Base-by-base conservation (phyloP, 495 filamentous ascomycete genomes). In the Podospora tetraspora region DNA sequence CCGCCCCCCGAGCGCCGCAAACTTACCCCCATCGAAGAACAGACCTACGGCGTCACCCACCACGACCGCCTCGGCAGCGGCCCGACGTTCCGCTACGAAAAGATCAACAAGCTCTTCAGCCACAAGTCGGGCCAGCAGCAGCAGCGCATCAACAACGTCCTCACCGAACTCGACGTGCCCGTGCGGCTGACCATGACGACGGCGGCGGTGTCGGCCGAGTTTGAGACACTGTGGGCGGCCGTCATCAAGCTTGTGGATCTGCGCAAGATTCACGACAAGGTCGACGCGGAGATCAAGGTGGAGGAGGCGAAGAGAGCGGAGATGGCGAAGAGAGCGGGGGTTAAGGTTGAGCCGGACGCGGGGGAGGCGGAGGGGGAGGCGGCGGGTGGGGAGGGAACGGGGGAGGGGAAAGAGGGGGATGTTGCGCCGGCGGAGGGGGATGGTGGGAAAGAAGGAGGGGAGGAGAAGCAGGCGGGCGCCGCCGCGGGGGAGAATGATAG, bases 131-230 rank as follows among this genome's bases (percentile, higher is more conserved):
- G 90, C 59, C 87, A 91, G 16, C 92, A 96, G 76, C 91, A 92
- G 37, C 81, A 87, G 70, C 92, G 93, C 73, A 92, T 97, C 66
- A 89, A 84, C 43, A 86, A 88, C 22, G 90, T 88, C 5, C 85
- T 98, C 21, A 82, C 85, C 22, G 91, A 98, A 74, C 83, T 97
- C 13, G 91, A 91, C 60, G 87, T 98, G 61, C 89, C 92, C 0
- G 81, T 88, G 1, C 81, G 92, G 8, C 83, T 98, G 23, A 82
- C 88, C 37, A 96, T 99, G 89, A 93, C 94, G 0, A 98, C 96
- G 0, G 86, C 87, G 21, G 85, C 84, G 1, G 92, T 96, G 1
- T 89, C 90, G 58, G 88, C 88, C 72, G 88, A 88, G 70, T 97
- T 93, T 75, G 95, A 97, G 79, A 81, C 84, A 64, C 83, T 99